Base-by-base conservation (phyloP, 2,329 filamentous ascomycete genomes). In the Emmonsiellopsis sp. region DNA sequence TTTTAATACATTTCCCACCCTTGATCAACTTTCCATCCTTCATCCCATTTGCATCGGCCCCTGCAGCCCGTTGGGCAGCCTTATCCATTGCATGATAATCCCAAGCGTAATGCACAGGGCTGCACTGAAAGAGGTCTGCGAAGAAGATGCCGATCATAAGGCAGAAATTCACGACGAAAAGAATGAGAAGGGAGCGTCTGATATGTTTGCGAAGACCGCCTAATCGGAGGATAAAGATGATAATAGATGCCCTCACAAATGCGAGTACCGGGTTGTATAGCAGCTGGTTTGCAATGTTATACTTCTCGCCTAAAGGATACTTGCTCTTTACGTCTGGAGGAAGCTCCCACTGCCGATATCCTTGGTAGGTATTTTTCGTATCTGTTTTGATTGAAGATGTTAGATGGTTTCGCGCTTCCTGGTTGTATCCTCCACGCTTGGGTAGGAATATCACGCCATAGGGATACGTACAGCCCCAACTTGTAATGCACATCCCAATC, bases 101-200 rank as follows among this genome's bases (percentile, higher is more conserved):
- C 65, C 70, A 74, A 46, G 63, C 63, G 33, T 60, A 61, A 5
- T 62, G 58, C 33, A 74, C 58, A 0, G 71, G 71, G 8, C 60
- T 62, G 53, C 71, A 74, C 51, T 76, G 71, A 47, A 76, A 70
- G 1, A 73, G 43, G 6, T 66, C 66, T 1, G 63, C 65, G 42
- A 74, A 59, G 52, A 74, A 70, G 5, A 72, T 64, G 32, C 67
- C 63, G 1, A 70, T 59, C 21, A 68, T 64, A 33, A 71, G 63
- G 0, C 62, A 53, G 1, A 63, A 48, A 51, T 74, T 75, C 55
- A 72, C 54, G n/a, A 52, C 45, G 34, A 52, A 37, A 8, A 56
- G 42, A 1, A 43, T 31, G 32, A 42, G 51, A 34, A 57, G 56
- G 10, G 45, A 45, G n/a, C 49, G 32, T 36, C 47, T 13, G 27